phyloP scores from a whole-genome alignment of 176 grass and related monocot genomes.

The Lolium multiflorum region DNA sequence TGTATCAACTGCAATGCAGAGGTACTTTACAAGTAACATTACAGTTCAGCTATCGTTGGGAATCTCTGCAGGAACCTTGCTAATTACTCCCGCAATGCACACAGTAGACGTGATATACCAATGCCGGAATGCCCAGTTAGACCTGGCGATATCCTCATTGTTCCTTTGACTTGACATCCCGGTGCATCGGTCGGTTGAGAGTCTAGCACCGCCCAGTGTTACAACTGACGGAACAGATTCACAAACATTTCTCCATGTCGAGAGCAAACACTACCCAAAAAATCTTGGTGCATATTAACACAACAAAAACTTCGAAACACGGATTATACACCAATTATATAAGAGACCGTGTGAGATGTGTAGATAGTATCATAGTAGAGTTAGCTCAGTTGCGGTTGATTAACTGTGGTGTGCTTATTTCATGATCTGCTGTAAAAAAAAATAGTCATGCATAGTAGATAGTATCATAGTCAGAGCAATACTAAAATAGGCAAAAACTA shows the following conservation, averaged over 20 bases:
- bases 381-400: not conserved
- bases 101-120: not conserved
- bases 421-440: not conserved
- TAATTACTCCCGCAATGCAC: conserved; percentile 35
- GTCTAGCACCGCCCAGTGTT: too few relatives aligned
- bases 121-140: not conserved
- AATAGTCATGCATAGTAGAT: not conserved
- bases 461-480: too few relatives aligned
- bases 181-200: too few relatives aligned
- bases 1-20: not conserved
- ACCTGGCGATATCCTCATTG: not conserved
- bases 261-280: too few relatives aligned
- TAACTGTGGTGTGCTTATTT: not conserved
- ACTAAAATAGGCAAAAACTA: not conserved
- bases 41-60: not conserved
- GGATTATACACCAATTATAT: too few relatives aligned
- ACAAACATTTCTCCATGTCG: too few relatives aligned
- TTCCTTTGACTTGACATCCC: not conserved
- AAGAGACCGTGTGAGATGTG: too few relatives aligned
- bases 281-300: too few relatives aligned
- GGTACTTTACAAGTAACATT: not conserved
- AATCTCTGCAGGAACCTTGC: not conserved
- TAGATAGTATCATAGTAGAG: too few relatives aligned
- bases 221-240: too few relatives aligned
- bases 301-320: too few relatives aligned